A percentile compares a stretch with the other conserved stretches of the same genome.
Evolutionary conservation across 139 green algal genomes (phyloP).

Genomic region (Haematococcus sp.): DNA sequence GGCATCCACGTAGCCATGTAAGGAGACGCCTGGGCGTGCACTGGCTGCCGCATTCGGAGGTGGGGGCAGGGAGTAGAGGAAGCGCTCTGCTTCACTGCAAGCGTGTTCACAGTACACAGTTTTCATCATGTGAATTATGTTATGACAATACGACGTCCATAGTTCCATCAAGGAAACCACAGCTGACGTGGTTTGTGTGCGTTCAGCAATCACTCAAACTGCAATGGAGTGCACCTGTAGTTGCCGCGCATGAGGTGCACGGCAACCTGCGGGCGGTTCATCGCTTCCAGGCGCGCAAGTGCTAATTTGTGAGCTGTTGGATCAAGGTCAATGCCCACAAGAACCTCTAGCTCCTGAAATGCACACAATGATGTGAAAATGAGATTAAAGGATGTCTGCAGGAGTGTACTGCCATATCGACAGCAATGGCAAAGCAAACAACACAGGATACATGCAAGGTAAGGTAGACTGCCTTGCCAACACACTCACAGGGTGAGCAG

Average conservation of each 20-base stretch:
- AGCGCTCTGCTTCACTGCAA: neutral
- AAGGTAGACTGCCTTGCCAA: too few species aligned
- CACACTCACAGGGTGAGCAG: slow-evolving; percentile 58
- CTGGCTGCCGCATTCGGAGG: neutral
- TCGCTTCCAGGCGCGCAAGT: slow-evolving; percentile 33
- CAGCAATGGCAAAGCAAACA: too few species aligned
- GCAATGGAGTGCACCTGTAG: slow-evolving; percentile 38
- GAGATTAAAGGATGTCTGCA: too few species aligned
- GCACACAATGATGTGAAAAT: too few species aligned
- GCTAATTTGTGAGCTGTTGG: slow-evolving; percentile 73
- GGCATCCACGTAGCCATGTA: slow-evolving; percentile 59
- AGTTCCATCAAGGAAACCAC: too few species aligned
- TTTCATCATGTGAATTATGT: too few species aligned
- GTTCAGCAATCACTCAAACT: too few species aligned
- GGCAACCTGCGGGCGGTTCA: neutral
- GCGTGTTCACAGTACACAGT: too few species aligned
- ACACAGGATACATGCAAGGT: too few species aligned
- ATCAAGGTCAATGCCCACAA: slow-evolving; percentile 89
- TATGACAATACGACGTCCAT: too few species aligned
- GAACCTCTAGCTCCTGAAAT: slow-evolving; percentile 63
- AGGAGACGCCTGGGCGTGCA: neutral
- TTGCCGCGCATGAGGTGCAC: slow-evolving; percentile 56
- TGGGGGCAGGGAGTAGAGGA: neutral
- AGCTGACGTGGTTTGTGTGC: too few species aligned
- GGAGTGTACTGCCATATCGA: neutral